Evolutionary conservation across 2,329 filamentous ascomycete genomes (phyloP), one percentile per base, ranked within the genome.

Genomic region (Blastomyces parvus): DNA sequence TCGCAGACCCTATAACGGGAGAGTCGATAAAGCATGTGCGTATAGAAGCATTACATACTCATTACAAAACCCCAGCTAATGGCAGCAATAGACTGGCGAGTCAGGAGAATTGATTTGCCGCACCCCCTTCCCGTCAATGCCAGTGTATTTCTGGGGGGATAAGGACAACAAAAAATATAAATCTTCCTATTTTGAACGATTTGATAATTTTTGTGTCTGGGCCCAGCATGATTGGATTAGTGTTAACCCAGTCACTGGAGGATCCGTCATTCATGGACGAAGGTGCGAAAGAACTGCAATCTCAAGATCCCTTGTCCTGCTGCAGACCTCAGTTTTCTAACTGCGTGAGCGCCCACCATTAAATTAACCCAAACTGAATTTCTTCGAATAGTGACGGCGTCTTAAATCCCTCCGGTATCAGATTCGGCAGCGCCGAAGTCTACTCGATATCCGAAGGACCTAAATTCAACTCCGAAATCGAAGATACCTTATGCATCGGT

Each of bases 141-240:
- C 79, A 1, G 73, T 76, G 44, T 74, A 74, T 59, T 79, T 81
- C 69, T 80, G 77, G 76, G 77, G 77, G 33, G 77, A 80, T 64
- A 64, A 70, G 3, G 74, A 71, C 14, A 71, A 72, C 17, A 72
- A 73, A 17, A 76, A 72, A 65, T 81, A 82, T 68, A 70, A 69
- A n/a, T 70, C 70, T 13, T 74, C 77, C 14, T 81, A 81, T 68
- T 82, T 81, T 67, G 76, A 77, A 64, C 71, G 74, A 33, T 81
- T 78, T 64, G 68, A 71, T 9, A 67, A 72, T 33, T 67, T 75
- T 17, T 71, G 74, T 62, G 71, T 78, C 25, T 80, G 74, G 78
- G 75, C 77, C 25, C 79, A 81, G 66, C 78, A 80, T 64, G 79
- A 82, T 65, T 80, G 76, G 72, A 72, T 79, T 22, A 77, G 74